These are phyloP conservation scores for Primulina eburnea DNA, from an alignment of 257 asterid genomes.

Conservation along the genomic window DNA sequence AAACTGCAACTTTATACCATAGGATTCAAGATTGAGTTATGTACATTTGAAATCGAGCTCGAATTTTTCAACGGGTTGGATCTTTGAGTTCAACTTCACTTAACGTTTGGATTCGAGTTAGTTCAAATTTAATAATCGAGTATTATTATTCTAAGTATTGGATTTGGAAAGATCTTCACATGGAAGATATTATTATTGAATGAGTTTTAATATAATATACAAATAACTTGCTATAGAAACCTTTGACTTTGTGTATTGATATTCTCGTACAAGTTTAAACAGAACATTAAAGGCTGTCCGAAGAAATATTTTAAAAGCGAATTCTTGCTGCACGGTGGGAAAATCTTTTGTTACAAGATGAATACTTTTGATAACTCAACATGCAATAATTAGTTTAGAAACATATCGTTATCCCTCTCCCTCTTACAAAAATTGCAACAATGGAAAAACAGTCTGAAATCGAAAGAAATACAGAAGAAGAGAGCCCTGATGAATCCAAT, in stretches of 20 bases:
- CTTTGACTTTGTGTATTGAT: not conserved
- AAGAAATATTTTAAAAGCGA: constrained; percentile 5
- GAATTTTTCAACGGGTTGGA: not conserved
- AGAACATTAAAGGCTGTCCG: not conserved
- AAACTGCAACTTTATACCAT: not conserved
- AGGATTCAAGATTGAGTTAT: too few relatives aligned
- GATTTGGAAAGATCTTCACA: not conserved
- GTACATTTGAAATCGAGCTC: not conserved
- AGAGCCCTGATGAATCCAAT: constrained; percentile 14
- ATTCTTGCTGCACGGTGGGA: constrained; percentile 26
- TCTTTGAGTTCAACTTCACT: too few relatives aligned
- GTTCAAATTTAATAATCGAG: too few relatives aligned
- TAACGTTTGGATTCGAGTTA: too few relatives aligned
- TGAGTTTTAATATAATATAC: too few relatives aligned
- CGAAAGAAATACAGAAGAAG: constrained; percentile 27
- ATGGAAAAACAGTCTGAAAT: constrained; percentile 26
- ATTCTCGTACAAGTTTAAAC: not conserved
- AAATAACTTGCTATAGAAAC: not conserved
- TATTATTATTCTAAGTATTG: too few relatives aligned
- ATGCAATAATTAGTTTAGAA: too few relatives aligned
- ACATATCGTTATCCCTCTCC: not conserved
- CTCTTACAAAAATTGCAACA: not conserved
- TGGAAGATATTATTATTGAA: not conserved
- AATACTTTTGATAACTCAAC: not conserved
- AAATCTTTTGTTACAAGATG: constrained; percentile 21